Conservation (phyloP, 2,329 filamentous ascomycete species). For the Phymatotrichopsis omnivora region DNA sequence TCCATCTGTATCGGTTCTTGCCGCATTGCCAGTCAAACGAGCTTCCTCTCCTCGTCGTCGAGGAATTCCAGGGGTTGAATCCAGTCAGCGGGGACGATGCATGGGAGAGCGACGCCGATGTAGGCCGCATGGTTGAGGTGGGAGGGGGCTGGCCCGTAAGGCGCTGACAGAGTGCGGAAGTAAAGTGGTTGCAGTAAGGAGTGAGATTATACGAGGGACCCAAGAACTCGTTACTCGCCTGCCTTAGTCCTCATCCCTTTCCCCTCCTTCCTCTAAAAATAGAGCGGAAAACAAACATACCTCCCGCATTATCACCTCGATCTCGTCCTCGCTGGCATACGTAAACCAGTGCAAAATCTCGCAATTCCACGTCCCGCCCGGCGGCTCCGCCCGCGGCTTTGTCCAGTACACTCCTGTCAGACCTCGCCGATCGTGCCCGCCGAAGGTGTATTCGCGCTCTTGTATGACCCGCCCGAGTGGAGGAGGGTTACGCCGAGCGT, state of each 20-base stretch:
- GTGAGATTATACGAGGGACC: constrained; percentile 72
- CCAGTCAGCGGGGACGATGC: constrained; percentile 74
- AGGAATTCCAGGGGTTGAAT: constrained; percentile 62
- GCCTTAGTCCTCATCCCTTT: no score
- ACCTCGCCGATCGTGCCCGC: constrained; percentile 61
- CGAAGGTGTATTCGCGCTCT: constrained; percentile 72
- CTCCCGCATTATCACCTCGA: constrained; percentile 57
- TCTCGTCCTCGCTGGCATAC: constrained; percentile 56
- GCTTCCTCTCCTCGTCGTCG: constrained; percentile 23
- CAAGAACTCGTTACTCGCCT: constrained; percentile 59
- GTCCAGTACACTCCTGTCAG: constrained; percentile 79
- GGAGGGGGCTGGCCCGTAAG: constrained; percentile 58
- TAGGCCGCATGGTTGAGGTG: constrained; percentile 81
- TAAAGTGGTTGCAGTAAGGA: constrained; percentile 85
- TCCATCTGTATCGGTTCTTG: neutral
- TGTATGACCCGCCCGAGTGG: constrained; percentile 72
- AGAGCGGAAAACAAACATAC: no score
- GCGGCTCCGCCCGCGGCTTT: constrained; percentile 58
- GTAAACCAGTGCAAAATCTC: constrained; percentile 73
- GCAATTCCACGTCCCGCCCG: constrained; percentile 65
- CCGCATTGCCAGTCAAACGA: constrained; percentile 14
- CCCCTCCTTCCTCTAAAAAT: no score
- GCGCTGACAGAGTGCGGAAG: constrained; percentile 60
- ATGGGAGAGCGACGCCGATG: constrained; percentile 70
- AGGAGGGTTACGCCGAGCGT: constrained; percentile 64